Base-by-base conservation (phyloP, 1,284 basidiomycete species). In the Tremellales sp. region DNA sequence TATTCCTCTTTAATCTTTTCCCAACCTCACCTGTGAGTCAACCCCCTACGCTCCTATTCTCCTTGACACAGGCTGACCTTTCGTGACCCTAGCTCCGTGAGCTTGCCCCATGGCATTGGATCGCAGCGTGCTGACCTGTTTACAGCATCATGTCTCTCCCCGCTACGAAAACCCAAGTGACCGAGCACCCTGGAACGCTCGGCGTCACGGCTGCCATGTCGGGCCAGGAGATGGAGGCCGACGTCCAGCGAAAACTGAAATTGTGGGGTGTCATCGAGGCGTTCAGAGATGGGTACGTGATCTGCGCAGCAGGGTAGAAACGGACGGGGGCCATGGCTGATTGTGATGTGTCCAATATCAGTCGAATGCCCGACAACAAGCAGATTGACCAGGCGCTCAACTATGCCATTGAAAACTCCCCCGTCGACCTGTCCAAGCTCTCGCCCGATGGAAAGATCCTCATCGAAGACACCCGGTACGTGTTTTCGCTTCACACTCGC, bases 201-300 rank as follows among this genome's bases (percentile, higher is more conserved):
- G 65, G 56, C 31, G 72, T 74, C n/a, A 74, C 71, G 19, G 40
- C 48, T 28, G 65, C 70, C 10, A 57, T 60, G 18, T 56, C 61
- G 31, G 60, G 66, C 12, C 52, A 62, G n/a, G 57, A 65, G 55
- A 66, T 73, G 56, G 66, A 73, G 51, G 54, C 54, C 19, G 73
- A 75, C 55, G 57, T 75, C 32, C 67, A 72, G 48, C 56, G 73
- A 45, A 75, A 76, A 61, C 56, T 76, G 54, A 71, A 73, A 58
- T 58, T 92, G 45, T 91, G 84, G 62, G 86, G 84, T 58, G 81
- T 86, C 48, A 77, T 93, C 53, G 75, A 85, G 58, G 88, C 88
- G 0, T 81, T 92, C 63, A 79, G 85, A 41, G 76, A 82, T 48
- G 87, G 86, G 68, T 70, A 49, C 62, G 68, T 61, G 5, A 37